Evolutionary conservation across 2,329 filamentous ascomycete species (phyloP).

Genomic region (Neobulgaria alba): DNA sequence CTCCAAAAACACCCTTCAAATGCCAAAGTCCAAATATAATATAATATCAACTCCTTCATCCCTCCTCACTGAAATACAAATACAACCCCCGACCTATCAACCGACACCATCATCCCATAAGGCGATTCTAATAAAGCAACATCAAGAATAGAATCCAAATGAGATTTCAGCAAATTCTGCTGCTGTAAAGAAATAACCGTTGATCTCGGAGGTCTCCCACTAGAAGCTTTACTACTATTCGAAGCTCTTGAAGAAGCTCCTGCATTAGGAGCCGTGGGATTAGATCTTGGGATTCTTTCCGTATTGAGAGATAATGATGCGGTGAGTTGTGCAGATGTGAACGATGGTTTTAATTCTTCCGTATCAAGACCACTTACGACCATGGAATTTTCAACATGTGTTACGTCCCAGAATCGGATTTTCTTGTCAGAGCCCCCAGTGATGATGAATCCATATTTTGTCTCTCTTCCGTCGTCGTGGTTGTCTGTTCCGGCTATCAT

Average conservation of each 20-base stretch:
- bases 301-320: constrained; percentile 57
- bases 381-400: constrained; percentile 65
- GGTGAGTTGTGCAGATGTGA: constrained; percentile 54
- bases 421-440: constrained; percentile 85
- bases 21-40: too few relatives aligned
- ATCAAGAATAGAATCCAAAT: constrained; percentile 82
- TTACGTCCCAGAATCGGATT: constrained; percentile 88
- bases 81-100: constrained; percentile 79
- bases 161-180: constrained; percentile 74
- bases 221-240: constrained; percentile 21
- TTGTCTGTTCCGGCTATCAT: constrained; percentile 65
- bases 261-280: constrained; percentile 26
- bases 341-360: constrained; percentile 67
- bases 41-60: too few relatives aligned
- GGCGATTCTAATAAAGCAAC: constrained; percentile 81
- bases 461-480: constrained; percentile 61
- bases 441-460: constrained; percentile 74
- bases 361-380: constrained; percentile 70
- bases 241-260: constrained; percentile 24
- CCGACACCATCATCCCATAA: constrained; percentile 87
- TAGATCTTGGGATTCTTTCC: constrained; percentile 37
- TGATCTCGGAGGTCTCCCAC: constrained; percentile 52
- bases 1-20: constrained; percentile 9
- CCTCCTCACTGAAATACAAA: constrained; percentile 63
- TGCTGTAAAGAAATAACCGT: constrained; percentile 85